Evolutionary conservation across 2,329 filamentous ascomycete species (phyloP).

Genomic region (Venturia nashicola): DNA sequence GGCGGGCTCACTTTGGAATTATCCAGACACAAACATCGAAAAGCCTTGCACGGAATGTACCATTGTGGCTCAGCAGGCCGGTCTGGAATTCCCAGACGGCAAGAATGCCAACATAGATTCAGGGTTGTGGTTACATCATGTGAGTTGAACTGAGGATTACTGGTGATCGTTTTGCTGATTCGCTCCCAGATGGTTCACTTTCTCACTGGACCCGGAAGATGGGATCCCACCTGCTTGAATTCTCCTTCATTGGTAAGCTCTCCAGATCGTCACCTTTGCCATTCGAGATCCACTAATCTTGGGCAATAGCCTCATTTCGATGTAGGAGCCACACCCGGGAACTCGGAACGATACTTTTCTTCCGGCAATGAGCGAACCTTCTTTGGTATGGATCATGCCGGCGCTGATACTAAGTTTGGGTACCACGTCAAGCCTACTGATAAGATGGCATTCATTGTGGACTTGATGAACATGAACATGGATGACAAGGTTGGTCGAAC

Average conservation of each 20-base stretch:
- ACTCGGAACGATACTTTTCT: constrained; percentile 7
- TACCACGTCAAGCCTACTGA: constrained; percentile 6
- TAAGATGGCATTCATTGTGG: constrained; percentile 9
- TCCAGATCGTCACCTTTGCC: background rate
- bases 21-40: background rate
- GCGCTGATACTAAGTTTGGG: background rate
- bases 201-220: constrained; percentile 2
- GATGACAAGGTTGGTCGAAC: background rate
- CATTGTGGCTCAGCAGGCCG: constrained; percentile 1
- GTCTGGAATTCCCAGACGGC: constrained; percentile 7
- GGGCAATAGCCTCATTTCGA: background rate
- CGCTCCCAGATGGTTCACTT: constrained; percentile 3
- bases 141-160: background rate
- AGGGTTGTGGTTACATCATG: constrained; percentile 16
- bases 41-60: constrained; percentile 7
- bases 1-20: constrained; percentile 7
- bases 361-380: constrained; percentile 8
- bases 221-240: constrained; percentile 4
- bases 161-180: background rate
- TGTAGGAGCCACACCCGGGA: constrained; percentile 2
- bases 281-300: background rate
- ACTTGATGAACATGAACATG: constrained; percentile 10
- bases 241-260: background rate
- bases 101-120: constrained; percentile 5
- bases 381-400: background rate